Conservation (phyloP, 106 monocot genomes). For the Apostasia shenzhenica region DNA sequence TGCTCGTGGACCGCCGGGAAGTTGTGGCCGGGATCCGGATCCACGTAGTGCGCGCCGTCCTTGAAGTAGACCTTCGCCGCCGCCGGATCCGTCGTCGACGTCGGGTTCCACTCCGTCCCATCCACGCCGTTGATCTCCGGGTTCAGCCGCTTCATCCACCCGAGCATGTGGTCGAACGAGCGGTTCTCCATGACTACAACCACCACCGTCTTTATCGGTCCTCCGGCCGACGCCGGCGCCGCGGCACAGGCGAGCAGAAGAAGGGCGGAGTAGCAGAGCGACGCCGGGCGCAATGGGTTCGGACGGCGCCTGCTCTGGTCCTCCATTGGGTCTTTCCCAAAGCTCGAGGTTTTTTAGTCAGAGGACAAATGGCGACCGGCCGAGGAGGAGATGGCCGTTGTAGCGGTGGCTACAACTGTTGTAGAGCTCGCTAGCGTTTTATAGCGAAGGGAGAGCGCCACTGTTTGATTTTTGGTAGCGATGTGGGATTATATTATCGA, state of each 20-base stretch:
- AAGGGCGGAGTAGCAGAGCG: background rate
- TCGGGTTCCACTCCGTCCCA: constrained; percentile 25
- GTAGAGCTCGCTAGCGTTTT: no score
- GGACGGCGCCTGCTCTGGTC: no score
- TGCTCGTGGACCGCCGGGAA: constrained; percentile 45
- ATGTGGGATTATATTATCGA: no score
- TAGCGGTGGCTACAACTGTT: no score
- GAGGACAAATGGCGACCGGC: no score
- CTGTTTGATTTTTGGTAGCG: no score
- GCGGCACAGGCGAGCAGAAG: background rate
- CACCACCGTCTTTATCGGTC: constrained; percentile 37
- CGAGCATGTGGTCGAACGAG: constrained; percentile 68
- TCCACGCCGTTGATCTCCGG: constrained; percentile 42
- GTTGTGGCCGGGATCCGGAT: constrained; percentile 52
- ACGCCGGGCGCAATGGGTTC: no score
- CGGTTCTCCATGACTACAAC: constrained; percentile 46
- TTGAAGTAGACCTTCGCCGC: constrained; percentile 26
- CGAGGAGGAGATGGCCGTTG: no score
- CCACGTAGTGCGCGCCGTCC: constrained; percentile 30
- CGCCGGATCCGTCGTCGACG: constrained; percentile 14
- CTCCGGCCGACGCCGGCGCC: background rate
- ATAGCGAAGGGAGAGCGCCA: no score
- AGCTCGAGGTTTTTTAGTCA: no score
- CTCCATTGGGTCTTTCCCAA: no score
- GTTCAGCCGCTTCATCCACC: constrained; percentile 39